Base-by-base conservation (phyloP, 2,329 filamentous ascomycete species). In the Fusarium abutilonis region DNA sequence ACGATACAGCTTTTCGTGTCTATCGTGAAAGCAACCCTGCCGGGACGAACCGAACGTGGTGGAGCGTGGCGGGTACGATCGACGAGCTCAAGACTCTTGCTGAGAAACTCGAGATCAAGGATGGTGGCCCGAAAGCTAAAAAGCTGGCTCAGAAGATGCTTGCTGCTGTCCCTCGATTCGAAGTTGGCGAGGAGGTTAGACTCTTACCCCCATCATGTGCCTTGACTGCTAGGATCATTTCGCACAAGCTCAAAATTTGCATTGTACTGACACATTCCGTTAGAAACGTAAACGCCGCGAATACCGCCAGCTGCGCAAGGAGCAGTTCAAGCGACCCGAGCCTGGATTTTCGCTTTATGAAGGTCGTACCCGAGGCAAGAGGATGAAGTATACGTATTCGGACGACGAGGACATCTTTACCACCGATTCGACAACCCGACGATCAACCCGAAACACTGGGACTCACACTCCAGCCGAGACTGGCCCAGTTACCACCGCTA, bases 321-420 rank as follows among this genome's bases (percentile, higher is more conserved):
- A 94, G 60, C 89, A 91, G 56, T 98, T 98, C 77, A 85, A 90
- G 66, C 87, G 93, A 6, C 92, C 93, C 6, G 93, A 97, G 68
- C 89, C 90, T 9, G 93, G 93, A 5, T 96, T 94, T 73, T 97
- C 93, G 1, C 82, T 96, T 55, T 99, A 99, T 75, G 95, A 99
- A 79, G 95, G 95, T 45, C 91, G 95, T 49, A 99, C 96, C 6
- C 88, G 95, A 56, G 95, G 95, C 53, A 98, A 99, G 81, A 90
- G 94, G 60, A 90, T 96, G 78, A 96, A 93, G 76, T 99, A 99
- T 73, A 99, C 92, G 0, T 99, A 91, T 73, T 96, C 93, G 0
- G 93, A 97, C 48, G 92, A 96, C 21, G 92, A 96, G 66, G 89
- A 89, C 32, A 86, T 89, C 14, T 86, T 87, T 49, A 86, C 85